Conservation (phyloP, 768 basidiomycete genomes). For the Tylopilus sp. region DNA sequence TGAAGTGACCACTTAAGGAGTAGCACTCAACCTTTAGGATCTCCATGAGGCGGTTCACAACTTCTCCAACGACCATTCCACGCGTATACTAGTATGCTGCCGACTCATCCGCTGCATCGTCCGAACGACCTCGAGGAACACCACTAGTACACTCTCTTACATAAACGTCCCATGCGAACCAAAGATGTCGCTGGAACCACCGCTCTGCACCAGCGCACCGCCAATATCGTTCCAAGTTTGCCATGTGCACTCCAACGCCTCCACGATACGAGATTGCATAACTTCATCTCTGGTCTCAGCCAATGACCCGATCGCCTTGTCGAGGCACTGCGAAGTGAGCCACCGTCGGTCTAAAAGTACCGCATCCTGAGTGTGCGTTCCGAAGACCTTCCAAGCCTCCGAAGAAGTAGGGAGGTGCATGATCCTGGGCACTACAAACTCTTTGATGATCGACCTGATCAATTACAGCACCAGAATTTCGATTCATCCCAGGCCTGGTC, state of each 20-base stretch:
- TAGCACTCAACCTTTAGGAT: constrained; percentile 76
- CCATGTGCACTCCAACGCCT: constrained; percentile 68
- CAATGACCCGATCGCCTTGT: constrained; percentile 69
- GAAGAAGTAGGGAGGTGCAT: constrained; percentile 67
- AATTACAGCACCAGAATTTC: constrained; percentile 82
- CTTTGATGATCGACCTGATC: constrained; percentile 77
- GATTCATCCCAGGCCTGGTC: constrained; percentile 80
- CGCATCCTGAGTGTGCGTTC: constrained; percentile 65
- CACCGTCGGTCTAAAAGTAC: constrained; percentile 64
- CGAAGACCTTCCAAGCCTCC: constrained; percentile 72
- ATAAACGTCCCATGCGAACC: constrained; percentile 17
- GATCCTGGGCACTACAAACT: constrained; percentile 73
- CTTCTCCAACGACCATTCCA: constrained; percentile 65
- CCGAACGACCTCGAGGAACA: constrained; percentile 70
- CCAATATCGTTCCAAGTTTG: constrained; percentile 65
- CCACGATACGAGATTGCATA: constrained; percentile 38
- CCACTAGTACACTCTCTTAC: constrained; percentile 85
- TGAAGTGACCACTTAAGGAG: too few species aligned
- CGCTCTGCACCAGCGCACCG: constrained; percentile 39
- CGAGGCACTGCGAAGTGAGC: constrained; percentile 77
- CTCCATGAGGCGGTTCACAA: constrained; percentile 65
- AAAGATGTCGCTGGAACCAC: constrained; percentile 1
- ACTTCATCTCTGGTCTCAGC: constrained; percentile 30
- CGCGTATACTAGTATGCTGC: constrained; percentile 38
- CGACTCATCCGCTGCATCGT: constrained; percentile 52